Evolutionary conservation across 345 rosid species (phyloP).

Genomic region (Acer yangbiense): DNA sequence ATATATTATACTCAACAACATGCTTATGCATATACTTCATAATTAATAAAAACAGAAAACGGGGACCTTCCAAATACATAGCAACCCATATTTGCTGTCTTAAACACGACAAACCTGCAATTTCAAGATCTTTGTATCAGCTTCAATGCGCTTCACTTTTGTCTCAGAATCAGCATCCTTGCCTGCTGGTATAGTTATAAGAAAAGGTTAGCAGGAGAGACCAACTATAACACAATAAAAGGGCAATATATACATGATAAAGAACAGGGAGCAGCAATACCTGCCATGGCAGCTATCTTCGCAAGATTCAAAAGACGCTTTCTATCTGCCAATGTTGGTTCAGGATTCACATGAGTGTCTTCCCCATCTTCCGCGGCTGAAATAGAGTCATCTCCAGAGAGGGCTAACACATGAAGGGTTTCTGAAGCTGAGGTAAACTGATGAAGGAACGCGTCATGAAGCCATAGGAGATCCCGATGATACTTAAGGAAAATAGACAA

Average conservation of each 20-base stretch:
- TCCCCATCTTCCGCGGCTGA: constrained; percentile 48
- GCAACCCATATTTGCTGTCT: not conserved
- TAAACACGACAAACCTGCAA: constrained; percentile 59
- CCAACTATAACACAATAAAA: not conserved
- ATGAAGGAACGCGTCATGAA: constrained; percentile 87
- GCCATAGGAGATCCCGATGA: constrained; percentile 71
- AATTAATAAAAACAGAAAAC: too few species aligned
- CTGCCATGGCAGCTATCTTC: constrained; percentile 85
- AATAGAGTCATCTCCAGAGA: constrained; percentile 55
- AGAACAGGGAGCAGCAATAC: constrained; percentile 30
- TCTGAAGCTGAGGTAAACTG: constrained; percentile 85
- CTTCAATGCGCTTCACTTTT: constrained; percentile 73
- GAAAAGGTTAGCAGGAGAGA: constrained; percentile 4
- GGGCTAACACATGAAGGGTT: constrained; percentile 78
- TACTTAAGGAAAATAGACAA: constrained; percentile 68
- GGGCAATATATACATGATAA: not conserved
- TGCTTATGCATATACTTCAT: not conserved
- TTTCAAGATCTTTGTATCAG: constrained; percentile 82
- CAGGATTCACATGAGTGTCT: constrained; percentile 26
- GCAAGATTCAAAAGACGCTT: constrained; percentile 79
- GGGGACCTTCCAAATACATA: not conserved
- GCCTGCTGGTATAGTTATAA: constrained; percentile 28
- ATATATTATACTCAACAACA: not conserved
- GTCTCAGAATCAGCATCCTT: constrained; percentile 49
- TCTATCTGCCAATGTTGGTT: constrained; percentile 65